Base-by-base conservation (phyloP, 768 basidiomycete genomes). In the Astraeus odoratus region DNA sequence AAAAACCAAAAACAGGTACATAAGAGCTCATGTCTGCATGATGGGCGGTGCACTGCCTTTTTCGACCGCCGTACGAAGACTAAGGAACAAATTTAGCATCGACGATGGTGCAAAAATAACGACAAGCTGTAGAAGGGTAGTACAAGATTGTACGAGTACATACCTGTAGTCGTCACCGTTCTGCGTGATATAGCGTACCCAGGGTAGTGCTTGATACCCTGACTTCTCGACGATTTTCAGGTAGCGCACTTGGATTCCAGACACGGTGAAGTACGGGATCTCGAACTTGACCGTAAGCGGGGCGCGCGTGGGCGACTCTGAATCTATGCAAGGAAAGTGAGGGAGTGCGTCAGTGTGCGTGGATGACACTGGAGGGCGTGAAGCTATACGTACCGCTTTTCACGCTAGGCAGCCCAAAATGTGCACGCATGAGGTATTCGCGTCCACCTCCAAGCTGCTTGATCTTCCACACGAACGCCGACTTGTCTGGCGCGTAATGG, bases 381-480 rank as follows among this genome's bases (percentile, higher is more conserved):
- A 23, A 30, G 12, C 12, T 8, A 5, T 8, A 70, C 89, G 33
- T 46, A 91, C 94, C 92, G 56, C 76, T 87, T 59, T 83, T 82
- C 13, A 98, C 96, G 55, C 87, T 90, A 0, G 96, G 96, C 35
- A 99, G 69, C 39, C 94, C 94, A 63, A 98, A 98, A 61, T 98
- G 96, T 1, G 96, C 96, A 9, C 96, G 77, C 95, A 98, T 97
- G 44, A 97, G 75, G 68, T 94, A 98, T 61, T 99, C 96, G 30
- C 91, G 80, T 29, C 90, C 90, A 5, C 96, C 96, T 4, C 90
- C 94, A 0, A 99, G 77, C 61, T 95, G 91, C 64, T 98, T 98
- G 67, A 99, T 97, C 68, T 97, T 97, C 96, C 96, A 98, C 1
- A 97, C 89, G 58, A 98, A 98, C 2, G 93, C 92, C 15, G 91